Base-by-base conservation (phyloP, 2,329 filamentous ascomycete genomes). In the Nannizzia gypsea region DNA sequence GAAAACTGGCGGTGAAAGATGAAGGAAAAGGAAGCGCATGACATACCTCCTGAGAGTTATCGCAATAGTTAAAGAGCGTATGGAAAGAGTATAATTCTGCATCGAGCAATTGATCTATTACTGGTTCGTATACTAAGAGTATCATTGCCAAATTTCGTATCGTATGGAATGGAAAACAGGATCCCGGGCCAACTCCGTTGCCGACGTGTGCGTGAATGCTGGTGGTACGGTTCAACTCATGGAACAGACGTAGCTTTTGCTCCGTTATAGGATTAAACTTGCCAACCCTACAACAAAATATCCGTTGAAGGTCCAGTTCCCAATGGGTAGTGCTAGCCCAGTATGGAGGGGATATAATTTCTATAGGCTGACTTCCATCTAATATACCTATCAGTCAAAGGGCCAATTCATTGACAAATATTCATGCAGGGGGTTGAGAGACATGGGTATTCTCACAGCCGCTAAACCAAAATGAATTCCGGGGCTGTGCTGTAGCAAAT, bases 101-200 rank as follows among this genome's bases (percentile, higher is more conserved):
- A 28, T 64, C 58, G 22, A 65, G 38, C 38, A 65, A 28, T 36
- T 44, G 61, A 42, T 64, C 63, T 4, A 65, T 22, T 38, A 59
- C 60, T 8, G 60, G 58, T 40, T 64, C 64, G 44, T 63, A 65
- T 11, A 64, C 60, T 17, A 65, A 57, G 34, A 64, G 22, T 42
- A 65, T 62, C 62, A 64, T 64, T 34, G 64, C 64, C 36, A 65
- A 61, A 34, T 64, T 65, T 24, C 63, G 64, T 42, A 65, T 26
- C 0, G 60, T 62, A 31, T 61, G n/a, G 36, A 65, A 65, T 1
- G 60, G 42, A 28, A 65, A 65, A 8, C 5, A 60, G 2, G 61
- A 40, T 6, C 40, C 54, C 1, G 60, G 26, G 17, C 58, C 24
- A 5, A 57, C 44, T 15, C 59, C 58, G 42, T 65, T 64, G 22